Base-by-base conservation (phyloP, 306 rosid species). In the Rosa chinensis region DNA sequence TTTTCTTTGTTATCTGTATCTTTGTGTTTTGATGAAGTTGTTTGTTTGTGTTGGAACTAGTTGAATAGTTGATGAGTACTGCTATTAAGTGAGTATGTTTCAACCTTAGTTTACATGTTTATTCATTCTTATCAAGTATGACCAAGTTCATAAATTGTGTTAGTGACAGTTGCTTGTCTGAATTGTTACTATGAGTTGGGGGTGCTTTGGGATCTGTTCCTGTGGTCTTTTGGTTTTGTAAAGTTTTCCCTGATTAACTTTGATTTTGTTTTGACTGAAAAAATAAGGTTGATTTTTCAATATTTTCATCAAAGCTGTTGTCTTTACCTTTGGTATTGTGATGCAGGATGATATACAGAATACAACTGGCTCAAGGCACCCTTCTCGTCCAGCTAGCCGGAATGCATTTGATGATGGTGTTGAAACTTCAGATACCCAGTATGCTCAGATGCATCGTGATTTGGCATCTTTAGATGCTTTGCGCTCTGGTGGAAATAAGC, bases 381-480 rank as follows among this genome's bases (percentile, higher is more conserved):
- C 92, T 25, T 95, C 99, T 88, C 96, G 96, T 74, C 97, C 99
- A 12, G 80, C 94, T 73, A 95, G 98, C 48, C 89, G 90, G 37
- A 95, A 91, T 84, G 93, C 99, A 10, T 91, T 91, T 81, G 94
- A 90, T 35, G 98, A 92, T 43, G 85, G 90, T 83, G 86, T 81
- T 72, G 97, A 92, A 74, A 64, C 83, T 55, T 89, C 92, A 49
- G 98, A 95, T 70, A 55, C 87, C 71, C 97, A 90, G 82, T 61
- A 86, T 81, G 82, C 84, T 83, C 93, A 84, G 73, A 58, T 86
- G 59, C 86, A 86, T 72, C 91, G 75, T 72, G 92, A 88, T 64
- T 74, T 91, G 84, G 37, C 86, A 5, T 21, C 87, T 74, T 63
- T 87, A 49, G 89, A 89, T 82, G 67, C 81, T 6, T 23, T 86